phyloP scores from a whole-genome alignment of 208 protist species.

The Trypanosoma mega region DNA sequence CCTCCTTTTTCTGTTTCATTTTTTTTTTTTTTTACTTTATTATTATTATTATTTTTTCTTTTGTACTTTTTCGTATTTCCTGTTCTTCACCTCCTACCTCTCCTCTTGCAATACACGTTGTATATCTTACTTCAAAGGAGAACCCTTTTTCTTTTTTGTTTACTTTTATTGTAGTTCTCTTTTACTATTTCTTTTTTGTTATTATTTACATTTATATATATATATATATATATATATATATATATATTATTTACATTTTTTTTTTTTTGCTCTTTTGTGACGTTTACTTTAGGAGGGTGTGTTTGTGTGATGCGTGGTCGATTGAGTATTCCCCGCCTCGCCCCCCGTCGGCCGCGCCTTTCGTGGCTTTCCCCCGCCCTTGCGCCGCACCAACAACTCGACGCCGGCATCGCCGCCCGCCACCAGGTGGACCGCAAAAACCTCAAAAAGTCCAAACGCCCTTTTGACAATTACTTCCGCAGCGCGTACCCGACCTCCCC shows the following conservation, averaged over 20 bases:
- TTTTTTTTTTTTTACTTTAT: background rate
- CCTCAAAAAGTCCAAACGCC: slow-evolving; percentile 65
- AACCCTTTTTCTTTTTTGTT: too few relatives aligned
- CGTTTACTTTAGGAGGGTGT: too few relatives aligned
- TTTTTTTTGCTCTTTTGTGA: background rate
- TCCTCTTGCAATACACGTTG: too few relatives aligned
- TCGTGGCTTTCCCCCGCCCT: slow-evolving; percentile 62
- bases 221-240: too few relatives aligned
- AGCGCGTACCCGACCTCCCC: slow-evolving; percentile 57
- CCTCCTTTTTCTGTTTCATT: slow-evolving; percentile 1
- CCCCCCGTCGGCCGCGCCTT: slow-evolving; percentile 9
- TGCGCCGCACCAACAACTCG: slow-evolving; percentile 73
- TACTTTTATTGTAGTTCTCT: too few relatives aligned
- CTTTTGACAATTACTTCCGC: slow-evolving; percentile 82
- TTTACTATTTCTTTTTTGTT: background rate
- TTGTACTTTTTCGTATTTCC: background rate
- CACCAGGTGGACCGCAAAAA: slow-evolving; percentile 67
- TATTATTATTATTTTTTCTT: slow-evolving; percentile 14
- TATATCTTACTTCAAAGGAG: too few relatives aligned
- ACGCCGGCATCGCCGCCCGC: slow-evolving; percentile 71
- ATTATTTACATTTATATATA: background rate
- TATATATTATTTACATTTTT: too few relatives aligned
- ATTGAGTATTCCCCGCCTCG: background rate
- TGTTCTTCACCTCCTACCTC: too few relatives aligned
- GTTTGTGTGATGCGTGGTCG: background rate